Base-by-base conservation (phyloP, 345 rosid genomes). In the Populus nigra region DNA sequence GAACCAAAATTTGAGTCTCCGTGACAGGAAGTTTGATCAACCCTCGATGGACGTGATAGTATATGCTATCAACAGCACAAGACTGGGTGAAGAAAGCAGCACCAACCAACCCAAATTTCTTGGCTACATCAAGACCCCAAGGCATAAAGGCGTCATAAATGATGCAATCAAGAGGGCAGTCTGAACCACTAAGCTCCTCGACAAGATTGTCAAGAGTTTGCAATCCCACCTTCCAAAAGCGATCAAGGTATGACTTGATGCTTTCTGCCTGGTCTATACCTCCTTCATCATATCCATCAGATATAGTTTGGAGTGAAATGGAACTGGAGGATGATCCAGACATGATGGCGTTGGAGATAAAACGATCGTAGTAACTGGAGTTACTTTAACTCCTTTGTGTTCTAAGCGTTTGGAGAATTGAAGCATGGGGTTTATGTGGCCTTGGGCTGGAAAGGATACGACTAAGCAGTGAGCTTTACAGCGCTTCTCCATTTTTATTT, bases 351-450 rank as follows among this genome's bases (percentile, higher is more conserved):
- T 62, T 77, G 63, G 59, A 18, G 49, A 80, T 69, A 79, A 16
- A 75, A 15, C 39, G 49, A 27, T n/a, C n/a, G 85, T 84, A 55
- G 70, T 65, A 5, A 74, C 84, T 2, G 84, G 43, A 7, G 85
- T 77, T 66, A 67, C 72, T 11, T 73, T 82, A 20, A 86, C 78
- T 27, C 85, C 84, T 75, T 77, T 77, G 65, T 74, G 73, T 50
- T 69, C 70, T n/a, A 86, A 73, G 10, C 87, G 87, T 41, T 84
- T 86, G n/a, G 82, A 75, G 67, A 84, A 84, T 49, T 84, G 80
- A 35, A 86, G 72, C 73, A 82, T 63, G 7, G 85, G 85, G 36
- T 79, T 86, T 22, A 84, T 75, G 74, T 84, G 89, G 7, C 89
- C 87, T 62, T 86, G 88, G 13, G 23, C 75, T 0, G 87, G 80